Evolutionary conservation across 306 rosid genomes (phyloP), one percentile per base, ranked within the genome.

Genomic region (Prunus mira): DNA sequence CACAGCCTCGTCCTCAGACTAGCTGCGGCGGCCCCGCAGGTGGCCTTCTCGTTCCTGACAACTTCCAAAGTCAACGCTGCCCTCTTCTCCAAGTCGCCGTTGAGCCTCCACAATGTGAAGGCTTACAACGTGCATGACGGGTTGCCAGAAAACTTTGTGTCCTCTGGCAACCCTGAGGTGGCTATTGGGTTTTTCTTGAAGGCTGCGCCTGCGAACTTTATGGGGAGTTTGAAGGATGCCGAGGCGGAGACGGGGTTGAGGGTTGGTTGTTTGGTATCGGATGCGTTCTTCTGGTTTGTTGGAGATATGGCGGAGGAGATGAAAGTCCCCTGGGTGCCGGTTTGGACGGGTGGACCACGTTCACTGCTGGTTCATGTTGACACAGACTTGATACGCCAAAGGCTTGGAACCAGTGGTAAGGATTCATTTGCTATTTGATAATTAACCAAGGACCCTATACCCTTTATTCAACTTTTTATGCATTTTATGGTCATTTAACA

Each of bases 341-440:
- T 93, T 0, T 93, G 98, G 98, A 87, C 90, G 18, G 91, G 88
- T 0, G 97, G 88, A 25, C 90, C 92, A 43, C 87, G 84, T 17
- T 56, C 96, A 19, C 67, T 62, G 20, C 41, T 62, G 14, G 67
- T 28, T 62, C 67, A 62, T 2, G 54, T 88, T 9, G 43, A 60
- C 1, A 83, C 88, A 0, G 85, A 84, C 22, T 58, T 69, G 32
- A 74, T 93, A 5, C 81, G 93, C 30, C 74, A 82, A 6, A 78
- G 12, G 12, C 9, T 87, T 9, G 64, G 46, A 12, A 9, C 55
- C 6, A 19, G 25, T 11, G 87, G 90, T 84, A 78, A 71, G 77
- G 27, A 50, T 30, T 4, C 0, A 24, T 56, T 75, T 72, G 13
- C 27, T 43, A 69, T 15, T 28, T 8, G 64, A 7, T 8, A 45